Evolutionary conservation across 1,139 yeast species (phyloP).

Genomic region (Protomyces pachydermus): DNA sequence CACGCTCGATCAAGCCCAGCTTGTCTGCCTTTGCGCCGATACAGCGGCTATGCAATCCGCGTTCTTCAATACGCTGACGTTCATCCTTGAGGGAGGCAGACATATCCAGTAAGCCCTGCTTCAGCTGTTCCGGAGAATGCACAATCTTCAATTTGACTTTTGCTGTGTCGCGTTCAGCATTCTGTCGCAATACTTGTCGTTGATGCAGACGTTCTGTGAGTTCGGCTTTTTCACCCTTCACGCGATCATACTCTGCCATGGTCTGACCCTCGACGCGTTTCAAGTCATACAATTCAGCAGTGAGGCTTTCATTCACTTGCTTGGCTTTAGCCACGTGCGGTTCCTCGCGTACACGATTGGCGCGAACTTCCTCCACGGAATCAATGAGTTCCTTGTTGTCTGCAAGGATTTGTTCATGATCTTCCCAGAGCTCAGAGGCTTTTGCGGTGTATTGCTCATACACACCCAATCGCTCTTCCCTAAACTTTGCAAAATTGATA

Average conservation of each 20-base stretch:
- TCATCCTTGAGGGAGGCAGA: slow-evolving; percentile 47
- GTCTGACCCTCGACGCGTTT: slow-evolving; percentile 61
- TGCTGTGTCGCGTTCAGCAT: slow-evolving; percentile 56
- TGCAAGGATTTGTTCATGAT: slow-evolving; percentile 18
- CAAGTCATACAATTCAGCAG: slow-evolving; percentile 57
- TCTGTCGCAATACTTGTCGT: slow-evolving; percentile 46
- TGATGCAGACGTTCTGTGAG: slow-evolving; percentile 48
- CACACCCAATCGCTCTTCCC: slow-evolving; percentile 70
- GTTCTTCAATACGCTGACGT: slow-evolving; percentile 42
- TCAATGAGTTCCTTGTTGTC: slow-evolving; percentile 33
- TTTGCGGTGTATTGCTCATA: slow-evolving; percentile 57
- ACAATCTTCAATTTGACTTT: slow-evolving; percentile 56
- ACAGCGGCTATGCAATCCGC: slow-evolving; percentile 52
- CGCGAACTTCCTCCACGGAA: slow-evolving; percentile 35
- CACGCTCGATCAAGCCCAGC: slow-evolving; percentile 53
- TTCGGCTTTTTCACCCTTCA: slow-evolving; percentile 58
- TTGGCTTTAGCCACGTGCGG: slow-evolving; percentile 48
- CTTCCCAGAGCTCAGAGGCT: slow-evolving; percentile 44
- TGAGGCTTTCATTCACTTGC: slow-evolving; percentile 56
- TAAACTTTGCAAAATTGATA: slow-evolving; percentile 75
- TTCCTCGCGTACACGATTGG: slow-evolving; percentile 34
- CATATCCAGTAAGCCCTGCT: slow-evolving; percentile 54
- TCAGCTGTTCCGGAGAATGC: slow-evolving; percentile 57
- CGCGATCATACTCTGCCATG: slow-evolving; percentile 60
- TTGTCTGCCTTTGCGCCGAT: slow-evolving; percentile 56